Evolutionary conservation across 2,329 filamentous ascomycete species (phyloP).

Genomic region (Dactylella cylindrospora): DNA sequence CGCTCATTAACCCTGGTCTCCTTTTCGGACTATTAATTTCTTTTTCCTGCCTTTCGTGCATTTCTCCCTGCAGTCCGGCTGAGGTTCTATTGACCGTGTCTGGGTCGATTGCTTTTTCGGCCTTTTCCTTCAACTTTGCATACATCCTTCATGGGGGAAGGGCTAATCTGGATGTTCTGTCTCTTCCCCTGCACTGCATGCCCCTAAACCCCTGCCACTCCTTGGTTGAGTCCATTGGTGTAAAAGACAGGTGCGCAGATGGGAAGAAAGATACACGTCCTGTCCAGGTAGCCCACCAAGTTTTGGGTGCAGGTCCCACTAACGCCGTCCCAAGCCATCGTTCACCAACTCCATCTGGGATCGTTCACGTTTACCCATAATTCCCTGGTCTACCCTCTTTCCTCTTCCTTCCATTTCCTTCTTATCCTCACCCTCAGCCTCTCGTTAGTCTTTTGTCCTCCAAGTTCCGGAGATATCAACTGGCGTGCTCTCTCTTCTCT

Average conservation of each 20-base stretch:
- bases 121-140: slow-evolving; percentile 43
- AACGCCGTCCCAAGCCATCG: slow-evolving; percentile 36
- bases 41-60: slow-evolving; percentile 24
- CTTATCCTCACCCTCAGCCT: slow-evolving; percentile 31
- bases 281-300: slow-evolving; percentile 38
- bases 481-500: slow-evolving; percentile 42
- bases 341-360: slow-evolving; percentile 43
- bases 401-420: slow-evolving; percentile 42
- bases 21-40: slow-evolving; percentile 8
- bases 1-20: slow-evolving; percentile 25
- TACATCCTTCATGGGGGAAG: slow-evolving; percentile 26
- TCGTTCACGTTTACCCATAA: slow-evolving; percentile 40
- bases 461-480: slow-evolving; percentile 41
- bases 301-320: slow-evolving; percentile 24
- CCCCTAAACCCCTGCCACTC: slow-evolving; percentile 40
- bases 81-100: slow-evolving; percentile 22
- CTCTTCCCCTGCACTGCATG: slow-evolving; percentile 42
- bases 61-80: slow-evolving; percentile 32
- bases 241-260: slow-evolving; percentile 43
- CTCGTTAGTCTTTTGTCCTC: slow-evolving; percentile 39
- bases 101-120: slow-evolving; percentile 38
- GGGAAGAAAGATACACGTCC: slow-evolving; percentile 44
- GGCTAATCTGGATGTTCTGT: slow-evolving; percentile 44
- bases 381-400: slow-evolving; percentile 29
- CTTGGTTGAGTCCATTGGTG: no score